Conservation (phyloP, 2,329 filamentous ascomycete genomes). For the Colletotrichum theobromicola region DNA sequence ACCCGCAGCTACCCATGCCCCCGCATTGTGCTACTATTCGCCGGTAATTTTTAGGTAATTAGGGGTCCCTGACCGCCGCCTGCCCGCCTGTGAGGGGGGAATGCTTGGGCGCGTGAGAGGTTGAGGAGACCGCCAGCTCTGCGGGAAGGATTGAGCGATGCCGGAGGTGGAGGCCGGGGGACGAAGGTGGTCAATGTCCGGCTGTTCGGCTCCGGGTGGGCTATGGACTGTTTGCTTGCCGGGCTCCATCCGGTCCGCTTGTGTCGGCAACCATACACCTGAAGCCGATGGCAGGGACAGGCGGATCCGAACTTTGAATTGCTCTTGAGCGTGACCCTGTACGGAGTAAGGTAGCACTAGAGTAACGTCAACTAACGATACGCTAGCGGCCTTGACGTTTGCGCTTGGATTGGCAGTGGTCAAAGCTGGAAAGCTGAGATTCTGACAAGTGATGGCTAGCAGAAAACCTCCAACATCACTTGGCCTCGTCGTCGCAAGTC, state of each 20-base stretch:
- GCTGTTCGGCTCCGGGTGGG: neutral
- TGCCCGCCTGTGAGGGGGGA: neutral
- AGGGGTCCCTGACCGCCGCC: conserved; percentile 6
- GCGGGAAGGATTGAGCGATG: neutral
- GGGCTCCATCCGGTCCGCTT: neutral
- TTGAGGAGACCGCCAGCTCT: neutral
- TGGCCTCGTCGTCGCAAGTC: neutral
- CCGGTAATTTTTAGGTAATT: conserved; percentile 12
- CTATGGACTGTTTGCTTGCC: neutral
- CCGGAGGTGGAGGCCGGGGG: neutral
- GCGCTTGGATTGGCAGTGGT: neutral
- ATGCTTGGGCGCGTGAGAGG: neutral
- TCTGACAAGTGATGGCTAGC: neutral
- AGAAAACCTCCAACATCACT: neutral
- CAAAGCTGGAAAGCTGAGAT: neutral
- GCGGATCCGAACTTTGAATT: too few relatives aligned
- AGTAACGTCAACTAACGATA: neutral
- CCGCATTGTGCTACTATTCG: conserved; percentile 16
- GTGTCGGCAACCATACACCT: neutral
- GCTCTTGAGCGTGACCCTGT: too few relatives aligned
- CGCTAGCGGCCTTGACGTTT: neutral
- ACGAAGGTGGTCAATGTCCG: neutral
- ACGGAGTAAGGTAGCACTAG: too few relatives aligned
- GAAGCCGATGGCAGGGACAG: neutral
- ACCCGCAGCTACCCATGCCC: conserved; percentile 25